Base-by-base conservation (phyloP, 192 early-diverging fungal genomes). In the Dissophora ornata region DNA sequence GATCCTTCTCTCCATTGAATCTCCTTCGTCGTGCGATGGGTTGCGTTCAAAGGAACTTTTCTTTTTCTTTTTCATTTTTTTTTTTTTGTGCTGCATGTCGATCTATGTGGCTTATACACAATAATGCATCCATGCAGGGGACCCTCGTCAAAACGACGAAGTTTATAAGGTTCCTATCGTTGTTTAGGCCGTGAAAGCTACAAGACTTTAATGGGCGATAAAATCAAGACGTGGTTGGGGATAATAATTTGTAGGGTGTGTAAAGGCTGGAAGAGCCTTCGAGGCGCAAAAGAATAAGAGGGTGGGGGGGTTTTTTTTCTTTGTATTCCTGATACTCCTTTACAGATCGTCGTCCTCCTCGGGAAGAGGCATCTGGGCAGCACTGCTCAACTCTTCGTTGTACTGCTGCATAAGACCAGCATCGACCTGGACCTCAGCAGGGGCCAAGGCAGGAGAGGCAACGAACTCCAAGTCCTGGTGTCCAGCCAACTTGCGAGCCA, bases 401-500 rank as follows among this genome's bases (percentile, higher is more conserved):
- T 96, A 96, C 81, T 90, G 83, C 57, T 85, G 54, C 68, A 95
- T 90, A 45, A 94, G 83, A 25, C 77, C 68, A n/a, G 71, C 71
- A 82, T 99, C 98, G 50, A 99, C 85, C 26, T 79, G 41, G 56
- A 97, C 91, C 84, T 98, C 96, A 49, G 95, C 93, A 44, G 98
- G 98, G 54, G 87, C 91, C 71, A 99, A 85, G 30, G 98, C 98
- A 30, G 98, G 98, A 18, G 96, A 93, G 73, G 94, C 95, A 67
- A 94, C 94, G 69, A 99, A 99, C 56, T 97, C 96, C 45, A 99
- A 85, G 83, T 93, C 90, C 57, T 91, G 81, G 84, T 97, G 94
- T 30, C 96, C 97, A 51, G 91, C 87, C 69, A 99, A 88, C 90
- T 98, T 98, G 69, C 97, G 90, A 25, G 96, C 97, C 58, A 99